These are phyloP conservation scores for Polytrichum commune DNA, from an alignment of 225 moss, liverwort and hornwort genomes.

Conservation along the genomic window DNA sequence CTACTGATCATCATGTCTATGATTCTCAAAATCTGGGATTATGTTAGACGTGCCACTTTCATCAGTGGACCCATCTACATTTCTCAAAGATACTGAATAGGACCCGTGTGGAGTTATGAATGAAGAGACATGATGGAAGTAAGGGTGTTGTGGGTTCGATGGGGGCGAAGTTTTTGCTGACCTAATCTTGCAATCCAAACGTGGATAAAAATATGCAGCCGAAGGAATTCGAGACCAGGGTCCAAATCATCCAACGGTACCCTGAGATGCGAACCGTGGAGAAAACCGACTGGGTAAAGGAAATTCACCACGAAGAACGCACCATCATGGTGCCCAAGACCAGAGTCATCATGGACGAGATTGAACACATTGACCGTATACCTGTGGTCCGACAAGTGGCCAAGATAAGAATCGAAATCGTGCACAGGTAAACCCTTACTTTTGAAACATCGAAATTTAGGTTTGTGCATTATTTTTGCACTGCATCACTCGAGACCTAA, in stretches of 20 bases:
- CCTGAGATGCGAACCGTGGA: constrained; percentile 65
- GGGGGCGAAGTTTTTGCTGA: too few relatives aligned
- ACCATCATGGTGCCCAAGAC: constrained; percentile 26
- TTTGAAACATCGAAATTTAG: neutral
- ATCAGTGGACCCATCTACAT: too few relatives aligned
- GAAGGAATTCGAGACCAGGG: constrained; percentile 60
- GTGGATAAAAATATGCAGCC: constrained; percentile 26
- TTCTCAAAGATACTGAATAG: too few relatives aligned
- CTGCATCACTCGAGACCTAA: too few relatives aligned
- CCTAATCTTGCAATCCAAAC: too few relatives aligned
- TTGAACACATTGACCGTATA: constrained; percentile 51
- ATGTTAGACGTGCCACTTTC: too few relatives aligned
- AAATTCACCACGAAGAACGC: constrained; percentile 53
- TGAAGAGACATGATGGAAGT: too few relatives aligned
- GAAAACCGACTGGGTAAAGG: constrained; percentile 63
- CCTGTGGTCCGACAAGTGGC: constrained; percentile 64
- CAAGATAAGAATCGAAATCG: constrained; percentile 31
- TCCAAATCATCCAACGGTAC: constrained; percentile 62
- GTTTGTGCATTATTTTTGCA: too few relatives aligned
- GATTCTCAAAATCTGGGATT: too few relatives aligned
- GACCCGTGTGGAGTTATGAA: too few relatives aligned
- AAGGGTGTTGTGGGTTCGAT: too few relatives aligned
- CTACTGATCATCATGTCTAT: too few relatives aligned
- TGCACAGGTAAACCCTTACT: constrained; percentile 15
- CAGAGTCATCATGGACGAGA: constrained; percentile 54